A percentile compares a stretch with the other conserved stretches of the same genome.
These are phyloP conservation scores for Berberis thunbergii DNA, from an alignment of 164 flowering plant genomes.

Conservation along the genomic window DNA sequence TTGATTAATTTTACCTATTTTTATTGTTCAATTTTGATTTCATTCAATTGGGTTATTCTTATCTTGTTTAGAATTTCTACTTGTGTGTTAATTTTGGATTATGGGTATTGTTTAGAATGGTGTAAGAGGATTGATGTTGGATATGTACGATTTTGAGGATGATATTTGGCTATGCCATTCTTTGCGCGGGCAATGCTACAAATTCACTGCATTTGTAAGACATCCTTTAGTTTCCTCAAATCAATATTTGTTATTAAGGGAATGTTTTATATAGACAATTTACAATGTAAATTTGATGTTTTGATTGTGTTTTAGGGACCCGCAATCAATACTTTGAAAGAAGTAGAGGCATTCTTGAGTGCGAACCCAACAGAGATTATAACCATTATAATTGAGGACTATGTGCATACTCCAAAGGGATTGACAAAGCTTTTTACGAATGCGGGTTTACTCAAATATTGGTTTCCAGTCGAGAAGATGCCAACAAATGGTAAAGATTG, in stretches of 20 bases:
- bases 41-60: too few relatives aligned
- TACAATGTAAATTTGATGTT: not conserved
- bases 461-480: conserved; percentile 92
- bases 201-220: conserved; percentile 96
- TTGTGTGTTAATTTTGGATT: not conserved
- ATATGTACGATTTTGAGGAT: conserved; percentile 83
- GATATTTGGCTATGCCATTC: conserved; percentile 99
- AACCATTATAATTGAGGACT: conserved; percentile 94
- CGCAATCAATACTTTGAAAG: conserved; percentile 84
- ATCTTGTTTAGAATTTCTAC: too few relatives aligned
- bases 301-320: conserved; percentile 48
- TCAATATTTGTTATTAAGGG: not conserved
- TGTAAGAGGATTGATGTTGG: conserved; percentile 96
- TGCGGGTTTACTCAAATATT: conserved; percentile 78
- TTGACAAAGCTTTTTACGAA: conserved; percentile 62
- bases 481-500: conserved; percentile 86
- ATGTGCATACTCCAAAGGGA: conserved; percentile 89
- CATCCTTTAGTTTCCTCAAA: conserved; percentile 1
- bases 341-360: conserved; percentile 83
- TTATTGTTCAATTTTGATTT: not conserved
- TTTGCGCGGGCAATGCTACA: conserved; percentile 74
- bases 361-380: conserved; percentile 74
- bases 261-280: too few relatives aligned
- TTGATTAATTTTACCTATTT: not conserved
- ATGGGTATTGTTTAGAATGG: conserved; percentile 60